phyloP scores from a whole-genome alignment of 768 basidiomycete genomes.

The Mrakia gelida region DNA sequence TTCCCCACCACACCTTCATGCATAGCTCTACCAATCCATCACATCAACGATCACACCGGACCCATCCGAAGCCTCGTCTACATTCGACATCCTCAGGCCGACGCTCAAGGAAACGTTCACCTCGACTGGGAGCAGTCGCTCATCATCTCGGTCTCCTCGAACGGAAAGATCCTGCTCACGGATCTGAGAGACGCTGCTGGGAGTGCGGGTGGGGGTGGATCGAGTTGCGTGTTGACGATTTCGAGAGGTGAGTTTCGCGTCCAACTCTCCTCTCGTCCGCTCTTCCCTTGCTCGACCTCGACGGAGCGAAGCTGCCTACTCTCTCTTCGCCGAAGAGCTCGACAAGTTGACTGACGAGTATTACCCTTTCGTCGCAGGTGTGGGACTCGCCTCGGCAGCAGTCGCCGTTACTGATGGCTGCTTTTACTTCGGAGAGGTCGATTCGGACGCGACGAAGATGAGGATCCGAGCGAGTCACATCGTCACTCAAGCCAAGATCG shows the following conservation, averaged over 20 bases:
- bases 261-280: no score
- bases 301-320: background rate
- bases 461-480: background rate
- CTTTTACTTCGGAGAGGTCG: conserved; percentile 17
- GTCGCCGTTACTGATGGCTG: conserved; percentile 18
- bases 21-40: conserved; percentile 59
- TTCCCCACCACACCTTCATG: conserved; percentile 8
- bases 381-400: background rate
- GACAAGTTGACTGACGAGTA: background rate
- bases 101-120: conserved; percentile 39
- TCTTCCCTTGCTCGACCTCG: background rate
- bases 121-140: conserved; percentile 49
- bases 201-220: conserved; percentile 19
- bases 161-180: conserved; percentile 8
- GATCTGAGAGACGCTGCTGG: conserved; percentile 21
- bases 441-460: conserved; percentile 13
- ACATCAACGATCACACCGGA: conserved; percentile 69
- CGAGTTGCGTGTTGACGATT: background rate
- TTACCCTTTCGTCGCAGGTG: background rate
- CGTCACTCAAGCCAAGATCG: background rate
- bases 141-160: background rate
- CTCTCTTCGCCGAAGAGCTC: background rate
- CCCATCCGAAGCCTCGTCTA: conserved; percentile 72
- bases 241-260: conserved; percentile 21
- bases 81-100: conserved; percentile 60